These are phyloP conservation scores for Geranomyces michiganensis DNA, from an alignment of 192 early-diverging fungal species.

Conservation along the genomic window DNA sequence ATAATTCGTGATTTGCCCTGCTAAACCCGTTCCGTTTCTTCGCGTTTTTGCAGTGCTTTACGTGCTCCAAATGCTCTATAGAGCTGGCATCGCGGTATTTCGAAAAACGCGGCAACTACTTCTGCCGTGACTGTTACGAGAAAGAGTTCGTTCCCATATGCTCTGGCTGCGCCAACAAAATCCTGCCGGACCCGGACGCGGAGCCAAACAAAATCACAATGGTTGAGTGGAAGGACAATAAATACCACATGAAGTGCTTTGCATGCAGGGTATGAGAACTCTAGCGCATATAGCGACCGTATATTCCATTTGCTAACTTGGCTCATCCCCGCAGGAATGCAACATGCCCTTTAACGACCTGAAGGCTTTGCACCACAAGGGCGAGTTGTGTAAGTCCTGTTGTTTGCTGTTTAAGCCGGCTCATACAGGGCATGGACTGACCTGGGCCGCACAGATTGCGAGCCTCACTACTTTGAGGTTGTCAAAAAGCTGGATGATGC, in stretches of 20 bases:
- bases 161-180: slow-evolving; percentile 16
- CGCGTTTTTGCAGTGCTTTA: slow-evolving; percentile 28
- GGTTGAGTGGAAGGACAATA: slow-evolving; percentile 31
- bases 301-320: too few species aligned
- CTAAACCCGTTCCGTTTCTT: neutral
- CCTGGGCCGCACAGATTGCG: too few species aligned
- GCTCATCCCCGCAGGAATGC: slow-evolving; percentile 25
- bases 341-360: slow-evolving; percentile 21
- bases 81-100: slow-evolving; percentile 32
- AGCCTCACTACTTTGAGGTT: too few species aligned
- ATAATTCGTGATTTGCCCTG: too few species aligned
- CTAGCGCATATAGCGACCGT: neutral
- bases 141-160: slow-evolving; percentile 17
- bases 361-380: slow-evolving; percentile 31
- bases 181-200: slow-evolving; percentile 28
- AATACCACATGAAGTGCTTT: slow-evolving; percentile 30
- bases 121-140: slow-evolving; percentile 30
- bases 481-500: neutral
- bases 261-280: slow-evolving; percentile 23
- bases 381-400: slow-evolving; percentile 6
- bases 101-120: slow-evolving; percentile 19
- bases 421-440: too few species aligned
- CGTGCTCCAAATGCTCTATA: slow-evolving; percentile 24
- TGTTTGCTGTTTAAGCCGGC: too few species aligned
- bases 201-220: slow-evolving; percentile 19